Base-by-base conservation (phyloP, 1,139 yeast genomes). In the Candida glucosophila region DNA sequence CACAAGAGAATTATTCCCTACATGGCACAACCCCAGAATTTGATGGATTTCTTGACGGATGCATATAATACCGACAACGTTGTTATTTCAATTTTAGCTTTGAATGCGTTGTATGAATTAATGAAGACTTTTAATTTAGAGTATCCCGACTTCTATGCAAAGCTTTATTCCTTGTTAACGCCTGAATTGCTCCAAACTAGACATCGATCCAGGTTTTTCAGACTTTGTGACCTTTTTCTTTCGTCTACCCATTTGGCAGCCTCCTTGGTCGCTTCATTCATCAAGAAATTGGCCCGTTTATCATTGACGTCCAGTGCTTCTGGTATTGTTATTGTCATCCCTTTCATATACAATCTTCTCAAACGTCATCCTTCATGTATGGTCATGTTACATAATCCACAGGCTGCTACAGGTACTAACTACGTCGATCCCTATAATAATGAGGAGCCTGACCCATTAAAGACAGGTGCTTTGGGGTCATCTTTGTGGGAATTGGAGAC, bases 311-410 rank as follows among this genome's bases (percentile, higher is more conserved):
- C 94, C 1, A 83, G 94, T 22, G 95, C 97, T 2, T 72, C 95
- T 1, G 96, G 96, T 2, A 75, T 82, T 23, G 93, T 90, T 14
- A 73, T 85, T 6, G 68, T 83, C 15, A 68, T 90, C 16, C 98
- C 98, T n/a, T 83, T 90, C 49, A 68, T 86, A 13, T 90, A 90
- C 55, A 90, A 90, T 51, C 66, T 86, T 37, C 56, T 92, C 39
- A 88, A 85, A 48, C 73, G 83, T 41, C 96, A 90, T 52, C 96
- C 97, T 20, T 73, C 90, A 4, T 86, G 96, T 61, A 88, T 88
- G 95, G 62, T 78, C 14, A 63, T 90, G 71, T 65, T 90, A 23
- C 98, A 90, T 44, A 66, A 73, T 23, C 36, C 56, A 4, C 37
- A 42, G 11, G 33, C 24, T 12, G 30, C 35, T 4, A 32, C 30